Evolutionary conservation across 257 asterid genomes (phyloP).

Genomic region (Solanum rostratum): DNA sequence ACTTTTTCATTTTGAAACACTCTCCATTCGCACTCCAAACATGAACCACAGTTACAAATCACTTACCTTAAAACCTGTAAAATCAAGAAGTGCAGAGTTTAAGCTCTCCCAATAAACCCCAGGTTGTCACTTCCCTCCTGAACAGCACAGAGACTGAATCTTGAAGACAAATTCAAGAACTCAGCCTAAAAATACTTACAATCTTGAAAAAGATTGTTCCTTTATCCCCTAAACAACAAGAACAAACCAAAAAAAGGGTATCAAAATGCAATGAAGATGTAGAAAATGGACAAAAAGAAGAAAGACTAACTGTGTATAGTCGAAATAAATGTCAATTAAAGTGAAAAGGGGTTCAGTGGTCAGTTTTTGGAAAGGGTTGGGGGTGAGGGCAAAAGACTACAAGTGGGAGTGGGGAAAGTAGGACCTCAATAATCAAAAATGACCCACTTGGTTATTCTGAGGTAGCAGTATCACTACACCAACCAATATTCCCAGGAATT

Average conservation of each 20-base stretch:
- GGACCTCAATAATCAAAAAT: constrained; percentile 30
- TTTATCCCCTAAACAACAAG: constrained; percentile 5
- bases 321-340: constrained; percentile 5
- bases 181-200: not conserved
- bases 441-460: constrained; percentile 33
- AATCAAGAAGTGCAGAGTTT: constrained; percentile 7
- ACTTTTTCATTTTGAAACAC: not conserved
- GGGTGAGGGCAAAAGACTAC: constrained; percentile 36
- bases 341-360: constrained; percentile 26
- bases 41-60: constrained; percentile 23
- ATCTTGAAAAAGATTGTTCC: constrained; percentile 4
- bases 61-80: constrained; percentile 2
- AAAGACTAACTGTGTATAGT: not conserved
- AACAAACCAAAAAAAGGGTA: constrained; percentile 5
- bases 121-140: not conserved
- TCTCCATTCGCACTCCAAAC: constrained; percentile 45
- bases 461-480: not conserved
- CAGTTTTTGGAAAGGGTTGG: constrained; percentile 18
- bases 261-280: not conserved
- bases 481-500: not conserved
- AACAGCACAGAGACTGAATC: constrained; percentile 15
- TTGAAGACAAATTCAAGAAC: constrained; percentile 4
- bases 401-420: constrained; percentile 36
- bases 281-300: constrained; percentile 18
- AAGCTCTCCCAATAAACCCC: constrained; percentile 1